phyloP scores from a whole-genome alignment of 495 filamentous ascomycete genomes.

The Neurospora sp. region DNA sequence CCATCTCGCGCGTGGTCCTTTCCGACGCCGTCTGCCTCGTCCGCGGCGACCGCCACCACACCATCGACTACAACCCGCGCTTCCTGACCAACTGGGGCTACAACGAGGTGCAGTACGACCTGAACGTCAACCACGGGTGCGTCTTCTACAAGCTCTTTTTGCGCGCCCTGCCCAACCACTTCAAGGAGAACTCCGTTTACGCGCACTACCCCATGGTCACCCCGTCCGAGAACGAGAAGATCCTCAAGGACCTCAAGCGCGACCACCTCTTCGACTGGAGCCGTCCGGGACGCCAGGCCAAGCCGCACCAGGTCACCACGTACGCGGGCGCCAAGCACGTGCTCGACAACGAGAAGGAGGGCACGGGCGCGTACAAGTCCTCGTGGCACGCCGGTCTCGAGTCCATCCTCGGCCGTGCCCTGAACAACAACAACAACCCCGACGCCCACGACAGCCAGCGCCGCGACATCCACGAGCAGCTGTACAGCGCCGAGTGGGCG shows the following conservation, averaged over 20 bases:
- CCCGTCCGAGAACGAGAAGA: conserved; percentile 55
- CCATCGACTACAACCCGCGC: conserved; percentile 58
- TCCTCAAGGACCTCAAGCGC: conserved; percentile 60
- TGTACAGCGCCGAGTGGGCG: conserved; percentile 47
- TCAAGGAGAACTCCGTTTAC: conserved; percentile 71
- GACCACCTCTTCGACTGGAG: conserved; percentile 65
- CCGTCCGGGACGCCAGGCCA: conserved; percentile 43
- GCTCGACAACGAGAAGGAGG: conserved; percentile 38
- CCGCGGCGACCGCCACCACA: conserved; percentile 81
- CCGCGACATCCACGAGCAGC: conserved; percentile 48
- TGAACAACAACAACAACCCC: conserved; percentile 16
- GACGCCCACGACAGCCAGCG: conserved; percentile 40
- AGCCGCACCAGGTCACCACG: conserved; percentile 45
- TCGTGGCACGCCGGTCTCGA: conserved; percentile 50
- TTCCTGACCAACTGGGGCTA: conserved; percentile 78
- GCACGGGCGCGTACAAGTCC: conserved; percentile 48
- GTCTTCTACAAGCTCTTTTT: conserved; percentile 79
- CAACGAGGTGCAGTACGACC: conserved; percentile 29
- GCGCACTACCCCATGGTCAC: conserved; percentile 84
- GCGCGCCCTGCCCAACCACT: conserved; percentile 70
- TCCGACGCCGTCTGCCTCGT: conserved; percentile 83
- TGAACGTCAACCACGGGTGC: conserved; percentile 67
- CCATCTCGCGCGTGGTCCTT: conserved; percentile 71
- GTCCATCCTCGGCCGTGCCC: conserved; percentile 42
- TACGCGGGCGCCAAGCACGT: conserved; percentile 55